phyloP scores from a whole-genome alignment of 768 basidiomycete genomes.

The Serpula lacrymans region DNA sequence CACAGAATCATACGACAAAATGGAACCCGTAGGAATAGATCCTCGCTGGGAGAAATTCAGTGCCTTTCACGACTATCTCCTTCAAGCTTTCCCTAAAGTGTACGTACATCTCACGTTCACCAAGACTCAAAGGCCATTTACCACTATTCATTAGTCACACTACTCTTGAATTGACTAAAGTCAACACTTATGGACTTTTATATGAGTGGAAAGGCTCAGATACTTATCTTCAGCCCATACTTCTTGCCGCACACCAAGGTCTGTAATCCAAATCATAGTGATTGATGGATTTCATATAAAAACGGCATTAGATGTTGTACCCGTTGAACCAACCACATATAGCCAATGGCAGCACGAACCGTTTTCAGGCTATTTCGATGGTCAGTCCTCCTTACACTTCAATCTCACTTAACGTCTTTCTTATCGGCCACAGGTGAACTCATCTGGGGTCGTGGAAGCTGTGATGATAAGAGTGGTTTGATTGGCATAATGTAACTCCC shows the following conservation, averaged over 20 bases:
- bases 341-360: slow-evolving; percentile 60
- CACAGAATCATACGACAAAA: slow-evolving; percentile 50
- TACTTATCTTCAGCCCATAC: slow-evolving; percentile 44
- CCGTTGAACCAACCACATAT: slow-evolving; percentile 54
- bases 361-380: slow-evolving; percentile 61
- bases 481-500: slow-evolving; percentile 55
- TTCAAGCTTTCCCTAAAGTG: slow-evolving; percentile 57
- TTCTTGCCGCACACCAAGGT: slow-evolving; percentile 47
- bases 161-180: slow-evolving; percentile 46
- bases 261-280: not conserved
- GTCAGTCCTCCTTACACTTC: slow-evolving; percentile 19
- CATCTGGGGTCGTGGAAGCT: slow-evolving; percentile 49
- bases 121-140: not conserved
- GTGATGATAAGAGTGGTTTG: slow-evolving; percentile 65
- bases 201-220: slow-evolving; percentile 52
- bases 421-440: slow-evolving; percentile 22
- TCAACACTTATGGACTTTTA: slow-evolving; percentile 55
- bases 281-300: no score
- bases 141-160: slow-evolving; percentile 37
- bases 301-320: slow-evolving; percentile 65
- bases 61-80: slow-evolving; percentile 54
- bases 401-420: not conserved
- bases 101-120: slow-evolving; percentile 24
- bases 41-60: slow-evolving; percentile 53
- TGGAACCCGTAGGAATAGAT: slow-evolving; percentile 46